phyloP scores from a whole-genome alignment of 805 yeast genomes.

The Kuraishia cidri region DNA sequence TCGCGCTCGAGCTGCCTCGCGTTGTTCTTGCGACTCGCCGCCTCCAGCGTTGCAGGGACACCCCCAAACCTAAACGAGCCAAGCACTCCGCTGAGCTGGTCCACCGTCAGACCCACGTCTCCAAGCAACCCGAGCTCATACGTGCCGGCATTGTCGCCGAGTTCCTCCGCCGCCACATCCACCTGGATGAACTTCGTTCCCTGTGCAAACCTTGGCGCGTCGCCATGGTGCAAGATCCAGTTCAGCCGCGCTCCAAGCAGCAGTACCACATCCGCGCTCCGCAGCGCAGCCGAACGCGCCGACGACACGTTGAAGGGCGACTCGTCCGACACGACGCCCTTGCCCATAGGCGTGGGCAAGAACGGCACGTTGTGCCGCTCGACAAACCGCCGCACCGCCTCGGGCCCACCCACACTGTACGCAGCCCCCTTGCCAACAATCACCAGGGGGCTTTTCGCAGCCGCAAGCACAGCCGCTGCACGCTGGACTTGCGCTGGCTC shows the following conservation, averaged over 20 bases:
- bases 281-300: conserved; percentile 54
- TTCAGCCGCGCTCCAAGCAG: conserved; percentile 61
- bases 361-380: conserved; percentile 37
- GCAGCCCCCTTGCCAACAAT: conserved; percentile 65
- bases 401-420: conserved; percentile 27
- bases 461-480: conserved; percentile 23
- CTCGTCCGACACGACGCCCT: conserved; percentile 54
- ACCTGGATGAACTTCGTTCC: conserved; percentile 47
- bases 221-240: conserved; percentile 69
- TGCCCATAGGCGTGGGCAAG: conserved; percentile 74
- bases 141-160: conserved; percentile 13
- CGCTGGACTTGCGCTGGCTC: conserved; percentile 21
- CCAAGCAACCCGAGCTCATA: conserved; percentile 23
- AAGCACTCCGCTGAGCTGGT: conserved; percentile 20
- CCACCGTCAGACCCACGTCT: conserved; percentile 34
- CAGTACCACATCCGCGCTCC: conserved; percentile 47
- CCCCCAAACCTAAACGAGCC: conserved; percentile 17
- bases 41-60: conserved; percentile 15
- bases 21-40: conserved; percentile 20
- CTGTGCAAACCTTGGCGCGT: conserved; percentile 37
- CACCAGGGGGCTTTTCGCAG: conserved; percentile 39
- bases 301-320: conserved; percentile 42
- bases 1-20: conserved; percentile 24
- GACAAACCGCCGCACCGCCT: conserved; percentile 30
- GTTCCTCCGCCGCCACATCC: conserved; percentile 42